Conservation (phyloP, 768 basidiomycete genomes). For the Pulveroboletus sp. region DNA sequence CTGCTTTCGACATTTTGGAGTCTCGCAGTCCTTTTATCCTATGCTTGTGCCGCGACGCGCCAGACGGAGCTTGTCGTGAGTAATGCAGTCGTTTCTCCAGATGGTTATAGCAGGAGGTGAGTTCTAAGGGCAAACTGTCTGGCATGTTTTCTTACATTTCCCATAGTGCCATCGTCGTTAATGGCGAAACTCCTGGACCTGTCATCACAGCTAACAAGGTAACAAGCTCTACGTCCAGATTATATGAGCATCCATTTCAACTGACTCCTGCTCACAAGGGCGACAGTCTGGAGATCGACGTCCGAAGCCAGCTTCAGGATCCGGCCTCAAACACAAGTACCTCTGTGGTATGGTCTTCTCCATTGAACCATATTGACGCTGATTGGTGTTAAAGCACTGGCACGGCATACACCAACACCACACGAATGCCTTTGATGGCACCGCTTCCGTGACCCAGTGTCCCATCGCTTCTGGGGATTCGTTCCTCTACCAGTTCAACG, state of each 20-base stretch:
- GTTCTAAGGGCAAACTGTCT: background rate
- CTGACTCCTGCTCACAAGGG: constrained; percentile 25
- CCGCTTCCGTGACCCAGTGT: constrained; percentile 44
- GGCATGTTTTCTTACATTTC: constrained; percentile 3
- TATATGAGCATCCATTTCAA: background rate
- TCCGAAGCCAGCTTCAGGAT: constrained; percentile 37
- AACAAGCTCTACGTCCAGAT: background rate
- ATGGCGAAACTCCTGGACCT: constrained; percentile 38
- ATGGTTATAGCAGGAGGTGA: constrained; percentile 36
- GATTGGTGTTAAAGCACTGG: constrained; percentile 34
- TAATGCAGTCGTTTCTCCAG: constrained; percentile 40
- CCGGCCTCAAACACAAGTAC: constrained; percentile 37
- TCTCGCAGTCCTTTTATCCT: constrained; percentile 8
- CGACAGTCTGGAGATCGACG: constrained; percentile 38
- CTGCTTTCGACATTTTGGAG: constrained; percentile 4
- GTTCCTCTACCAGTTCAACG: constrained; percentile 35
- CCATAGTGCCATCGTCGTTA: constrained; percentile 35
- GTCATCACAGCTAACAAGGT: constrained; percentile 39
- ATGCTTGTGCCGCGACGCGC: constrained; percentile 9
- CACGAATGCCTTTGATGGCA: constrained; percentile 42
- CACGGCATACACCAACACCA: constrained; percentile 44
- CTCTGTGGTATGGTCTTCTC: constrained; percentile 33
- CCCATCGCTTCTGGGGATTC: constrained; percentile 38
- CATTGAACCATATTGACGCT: background rate
- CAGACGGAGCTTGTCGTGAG: constrained; percentile 29